Evolutionary conservation across 2,329 filamentous ascomycete species (phyloP).

Genomic region (Aspergillus neotritici): DNA sequence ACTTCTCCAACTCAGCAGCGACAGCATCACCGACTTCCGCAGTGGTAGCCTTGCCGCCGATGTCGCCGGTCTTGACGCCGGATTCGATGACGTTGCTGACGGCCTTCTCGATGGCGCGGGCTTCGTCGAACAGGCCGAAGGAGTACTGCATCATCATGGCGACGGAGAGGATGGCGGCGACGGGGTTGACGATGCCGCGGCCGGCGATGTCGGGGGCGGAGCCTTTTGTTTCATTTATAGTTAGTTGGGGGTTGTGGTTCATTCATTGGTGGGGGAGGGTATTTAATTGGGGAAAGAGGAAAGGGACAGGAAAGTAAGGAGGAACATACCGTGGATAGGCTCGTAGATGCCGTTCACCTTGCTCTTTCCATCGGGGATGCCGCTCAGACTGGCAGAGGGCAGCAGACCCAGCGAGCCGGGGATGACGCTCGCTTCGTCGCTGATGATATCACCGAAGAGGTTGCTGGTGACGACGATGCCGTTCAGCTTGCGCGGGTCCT

Average conservation of each 20-base stretch:
- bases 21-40: conserved; percentile 78
- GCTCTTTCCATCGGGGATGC: conserved; percentile 76
- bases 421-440: conserved; percentile 90
- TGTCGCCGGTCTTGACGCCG: conserved; percentile 74
- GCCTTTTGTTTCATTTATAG: conserved; percentile 46
- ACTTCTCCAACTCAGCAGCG: conserved; percentile 63
- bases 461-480: conserved; percentile 91
- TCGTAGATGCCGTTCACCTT: conserved; percentile 94
- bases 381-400: conserved; percentile 80
- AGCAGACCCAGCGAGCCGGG: conserved; percentile 83
- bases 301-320: not conserved
- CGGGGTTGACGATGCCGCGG: conserved; percentile 83
- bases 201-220: conserved; percentile 92
- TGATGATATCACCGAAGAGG: conserved; percentile 92
- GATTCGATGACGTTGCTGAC: conserved; percentile 74
- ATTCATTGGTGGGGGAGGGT: conserved; percentile 1
- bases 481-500: conserved; percentile 82
- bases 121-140: conserved; percentile 69
- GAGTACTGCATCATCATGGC: conserved; percentile 97
- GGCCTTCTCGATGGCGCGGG: conserved; percentile 72
- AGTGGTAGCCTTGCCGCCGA: conserved; percentile 71
- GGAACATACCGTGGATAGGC: conserved; percentile 76
- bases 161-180: conserved; percentile 84
- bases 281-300: not conserved
- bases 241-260: too few species aligned